These are phyloP conservation scores for Syzygium oleosum DNA, from an alignment of 345 rosid genomes.

Conservation along the genomic window DNA sequence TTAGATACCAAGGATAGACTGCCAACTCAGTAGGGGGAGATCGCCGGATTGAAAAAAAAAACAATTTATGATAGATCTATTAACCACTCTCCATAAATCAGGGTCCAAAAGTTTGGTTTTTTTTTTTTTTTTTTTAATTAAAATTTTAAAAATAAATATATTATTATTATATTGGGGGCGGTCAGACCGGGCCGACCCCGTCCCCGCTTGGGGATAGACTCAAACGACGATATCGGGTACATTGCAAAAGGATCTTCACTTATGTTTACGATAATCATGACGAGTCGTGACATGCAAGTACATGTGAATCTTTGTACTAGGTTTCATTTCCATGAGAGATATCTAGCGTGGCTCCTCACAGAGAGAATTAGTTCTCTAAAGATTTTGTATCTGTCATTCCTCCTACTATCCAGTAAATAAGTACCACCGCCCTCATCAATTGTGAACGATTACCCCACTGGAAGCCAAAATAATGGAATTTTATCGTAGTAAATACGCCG, in stretches of 20 bases:
- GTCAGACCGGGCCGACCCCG: too few species aligned
- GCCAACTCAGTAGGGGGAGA: not conserved
- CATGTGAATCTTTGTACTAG: not conserved
- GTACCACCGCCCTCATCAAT: not conserved
- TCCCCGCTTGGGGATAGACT: too few species aligned
- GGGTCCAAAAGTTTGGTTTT: too few species aligned
- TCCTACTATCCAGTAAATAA: not conserved
- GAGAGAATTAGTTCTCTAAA: not conserved
- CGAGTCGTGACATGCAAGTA: not conserved
- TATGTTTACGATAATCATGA: not conserved
- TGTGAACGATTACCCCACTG: not conserved
- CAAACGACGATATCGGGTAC: not conserved
- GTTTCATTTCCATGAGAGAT: not conserved
- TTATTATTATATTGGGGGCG: too few species aligned
- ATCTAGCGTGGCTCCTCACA: not conserved
- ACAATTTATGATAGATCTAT: too few species aligned
- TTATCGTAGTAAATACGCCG: not conserved
- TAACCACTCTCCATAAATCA: too few species aligned
- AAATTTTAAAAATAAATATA: too few species aligned
- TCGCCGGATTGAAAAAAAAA: not conserved
- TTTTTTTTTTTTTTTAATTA: too few species aligned
- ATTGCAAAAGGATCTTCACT: not conserved
- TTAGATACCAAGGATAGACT: not conserved
- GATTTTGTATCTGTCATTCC: not conserved
- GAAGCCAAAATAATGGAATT: not conserved